Evolutionary conservation across 192 early-diverging fungal species (phyloP), one percentile per base, ranked within the genome.

Genomic region (Coemansia sp.): DNA sequence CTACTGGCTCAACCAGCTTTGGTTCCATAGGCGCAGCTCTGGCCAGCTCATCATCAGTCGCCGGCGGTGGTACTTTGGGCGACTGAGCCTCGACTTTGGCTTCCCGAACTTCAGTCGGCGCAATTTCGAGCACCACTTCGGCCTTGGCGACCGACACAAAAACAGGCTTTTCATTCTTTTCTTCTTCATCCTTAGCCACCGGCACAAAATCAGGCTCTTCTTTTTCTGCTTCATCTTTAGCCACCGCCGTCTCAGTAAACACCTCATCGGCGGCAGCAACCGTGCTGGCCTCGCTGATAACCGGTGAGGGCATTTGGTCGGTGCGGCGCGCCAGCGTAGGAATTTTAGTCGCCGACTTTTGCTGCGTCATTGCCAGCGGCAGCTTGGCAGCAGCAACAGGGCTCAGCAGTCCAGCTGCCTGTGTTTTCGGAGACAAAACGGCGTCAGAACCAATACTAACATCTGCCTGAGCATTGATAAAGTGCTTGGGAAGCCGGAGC

Each of bases 401-500:
- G 30, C 55, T 35, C 30, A 35, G 30, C 30, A 58, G 59, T 7
- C 59, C 59, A 40, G 37, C 38, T 40, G 59, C 16, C 37, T n/a
- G 19, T 11, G 38, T 40, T 10, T 61, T 61, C 7, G 59, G 38
- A 11, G 59, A 61, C 37, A 23, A 11, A 9, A 23, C 8, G n/a
- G 21, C 59, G 37, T 37, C 57, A 47, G 55, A 1, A 19, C 4
- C 17, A 5, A 13, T 14, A 5, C 19, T 14, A 4, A 9, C 68
- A 21, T 40, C 55, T 19, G 40, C 39, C 6, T 58, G 60, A 1
- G 47, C 46, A 30, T 9, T 62, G 28, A 59, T 55, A 68, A 76
- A 71, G 30, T 71, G 52, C 69, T 76, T 77, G 33, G 80, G 79
- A 58, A 77, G 67, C 26, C 68, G 58, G 9, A 77, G 69, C 13